A percentile compares a stretch with the other conserved stretches of the same genome.
Evolutionary conservation across 768 basidiomycete species (phyloP).

Genomic region (Rhizopogon salebrosus): DNA sequence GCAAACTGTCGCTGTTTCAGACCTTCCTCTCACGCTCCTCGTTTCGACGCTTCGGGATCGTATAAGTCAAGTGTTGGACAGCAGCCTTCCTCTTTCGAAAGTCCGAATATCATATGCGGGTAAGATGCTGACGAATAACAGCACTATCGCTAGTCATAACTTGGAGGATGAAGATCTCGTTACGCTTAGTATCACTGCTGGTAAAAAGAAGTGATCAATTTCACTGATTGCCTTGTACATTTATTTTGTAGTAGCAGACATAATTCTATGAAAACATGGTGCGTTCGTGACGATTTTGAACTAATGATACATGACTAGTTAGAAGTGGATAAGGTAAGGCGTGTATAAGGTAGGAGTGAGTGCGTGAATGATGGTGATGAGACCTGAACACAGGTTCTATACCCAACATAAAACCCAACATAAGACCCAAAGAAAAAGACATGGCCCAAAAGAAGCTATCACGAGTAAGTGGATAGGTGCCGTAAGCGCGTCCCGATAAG

Average conservation of each 20-base stretch:
- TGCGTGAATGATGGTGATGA: no score
- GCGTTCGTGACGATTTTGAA: neutral
- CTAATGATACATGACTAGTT: neutral
- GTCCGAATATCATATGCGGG: constrained; percentile 75
- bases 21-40: constrained; percentile 77
- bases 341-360: constrained; percentile 12
- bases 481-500: no score
- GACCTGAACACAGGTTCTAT: no score
- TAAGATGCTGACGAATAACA: constrained; percentile 85
- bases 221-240: neutral
- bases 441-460: no score
- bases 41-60: constrained; percentile 90
- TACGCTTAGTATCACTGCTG: constrained; percentile 69
- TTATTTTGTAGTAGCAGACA: neutral
- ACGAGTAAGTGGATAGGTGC: no score
- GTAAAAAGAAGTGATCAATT: constrained; percentile 62
- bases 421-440: no score
- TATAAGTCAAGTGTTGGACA: constrained; percentile 73
- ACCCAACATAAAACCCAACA: no score
- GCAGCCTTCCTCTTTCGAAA: constrained; percentile 72
- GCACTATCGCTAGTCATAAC: constrained; percentile 82
- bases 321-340: neutral
- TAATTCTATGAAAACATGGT: constrained; percentile 1
- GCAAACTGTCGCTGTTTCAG: constrained; percentile 66
- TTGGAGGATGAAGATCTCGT: constrained; percentile 87